Base-by-base conservation (phyloP, 2,329 filamentous ascomycete genomes). In the Colletotrichum ledebouriae region DNA sequence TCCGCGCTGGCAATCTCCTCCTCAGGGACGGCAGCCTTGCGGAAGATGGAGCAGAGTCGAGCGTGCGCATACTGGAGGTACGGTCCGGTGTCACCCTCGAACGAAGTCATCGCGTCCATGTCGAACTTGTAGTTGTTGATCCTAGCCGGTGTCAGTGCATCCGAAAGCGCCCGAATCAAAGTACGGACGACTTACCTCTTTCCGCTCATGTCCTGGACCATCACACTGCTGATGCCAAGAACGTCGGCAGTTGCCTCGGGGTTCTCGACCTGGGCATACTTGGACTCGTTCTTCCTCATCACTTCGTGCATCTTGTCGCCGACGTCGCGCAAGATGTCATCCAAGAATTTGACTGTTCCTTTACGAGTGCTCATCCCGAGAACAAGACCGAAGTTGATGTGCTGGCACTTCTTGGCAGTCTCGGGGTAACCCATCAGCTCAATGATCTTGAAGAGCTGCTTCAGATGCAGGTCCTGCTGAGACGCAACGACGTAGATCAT, bases 171-270 rank as follows among this genome's bases (percentile, higher is more conserved):
- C 34, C 67, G 63, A 37, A 58, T 41, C 68, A 47, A 50, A 62
- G 47, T 49, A 20, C 53, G 46, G 60, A 73, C 49, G 61, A 60
- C 86, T 72, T 80, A 91, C 90, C 93, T 89, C 88, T 98, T 98
- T 78, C 95, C 96, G 72, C 89, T 92, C 94, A 98, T 97, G 77
- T 98, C 96, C 81, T 98, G 95, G 20, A 97, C 94, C 94, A 98
- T 98, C 76, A 98, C 95, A 76, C 92, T 92, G 72, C 92, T 94
- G 77, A 98, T 98, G 71, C 95, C 96, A 3, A 98, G 87, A 11
- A 88, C 93, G 81, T 98, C 96, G 70, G 96, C 94, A 10, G 90
- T 92, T 62, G 88, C 87, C 62, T 89, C 90, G 0, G 95, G 95
- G 78, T 98, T 85, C 75, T 91, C 92, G 33, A 99, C 91, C 80